Base-by-base conservation (phyloP, 2,329 filamentous ascomycete species). In the Albophoma yamanashiensis region DNA sequence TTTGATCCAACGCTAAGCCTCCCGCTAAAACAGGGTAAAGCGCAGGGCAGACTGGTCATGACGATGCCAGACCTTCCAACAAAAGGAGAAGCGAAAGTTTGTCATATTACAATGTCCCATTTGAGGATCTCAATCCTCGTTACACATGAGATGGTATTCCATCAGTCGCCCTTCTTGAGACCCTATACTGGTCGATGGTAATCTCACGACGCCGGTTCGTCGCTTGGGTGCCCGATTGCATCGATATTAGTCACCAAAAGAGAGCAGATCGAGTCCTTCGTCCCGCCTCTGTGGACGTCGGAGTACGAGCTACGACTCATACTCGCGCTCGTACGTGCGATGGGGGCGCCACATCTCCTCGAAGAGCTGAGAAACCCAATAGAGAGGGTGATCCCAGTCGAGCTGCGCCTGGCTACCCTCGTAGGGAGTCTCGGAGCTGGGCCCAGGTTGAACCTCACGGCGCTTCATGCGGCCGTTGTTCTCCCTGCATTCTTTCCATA, bases 281-380 rank as follows among this genome's bases (percentile, higher is more conserved):
- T 43, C 20, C 17, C 40, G 20, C 20, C 40, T 27, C 25, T n/a
- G 9, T 4, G 8, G 8, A 20, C 4, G 27, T n/a, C 3, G 17
- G 2, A 55, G 52, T 38, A 40, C 31, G 17, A 39, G n/a, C 25
- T 22, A 39, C n/a, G n/a, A 22, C 40, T 55, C 52, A 45, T 60
- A 45, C 56, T 72, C 70, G 14, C 66, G 60, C 43, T 67, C 62
- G 57, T 73, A 73, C 0, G 68, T 73, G 0, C 66, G 62, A 60
- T 70, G 70, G 7, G 74, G 67, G 6, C 59, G 58, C 78, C 78
- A 81, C 5, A 69, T 62, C 1, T 71, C 66, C 56, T 77, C 73
- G 52, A 79, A 79, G 70, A 81, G 76, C 58, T 79, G 77, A 9
- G 75, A 73, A 12, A 78, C 70, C 67, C 79, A 80, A 62, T 75